Evolutionary conservation across 1,284 basidiomycete species (phyloP).

Genomic region (Xanthoconium separans): DNA sequence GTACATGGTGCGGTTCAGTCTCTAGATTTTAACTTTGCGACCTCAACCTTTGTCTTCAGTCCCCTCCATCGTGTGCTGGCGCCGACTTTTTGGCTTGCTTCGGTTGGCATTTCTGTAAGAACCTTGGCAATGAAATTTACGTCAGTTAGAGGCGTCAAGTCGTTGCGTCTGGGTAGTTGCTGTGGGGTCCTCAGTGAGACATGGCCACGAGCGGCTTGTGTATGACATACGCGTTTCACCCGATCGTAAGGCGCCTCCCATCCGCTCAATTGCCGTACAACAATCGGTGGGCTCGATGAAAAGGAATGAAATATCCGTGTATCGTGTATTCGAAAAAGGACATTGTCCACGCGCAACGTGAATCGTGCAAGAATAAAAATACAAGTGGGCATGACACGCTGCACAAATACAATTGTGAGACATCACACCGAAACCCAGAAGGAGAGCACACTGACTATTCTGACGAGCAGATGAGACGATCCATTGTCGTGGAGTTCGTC

Average conservation of each 20-base stretch:
- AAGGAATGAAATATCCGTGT: constrained; percentile 92
- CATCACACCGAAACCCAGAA: not conserved
- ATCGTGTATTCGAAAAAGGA: constrained; percentile 88
- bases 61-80: constrained; percentile 81
- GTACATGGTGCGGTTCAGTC: constrained; percentile 6
- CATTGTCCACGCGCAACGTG: constrained; percentile 93
- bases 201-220: not conserved
- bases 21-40: constrained; percentile 27
- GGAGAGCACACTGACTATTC: constrained; percentile 65
- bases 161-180: constrained; percentile 78
- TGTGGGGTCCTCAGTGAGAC: constrained; percentile 32
- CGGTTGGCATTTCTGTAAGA: constrained; percentile 63
- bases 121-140: constrained; percentile 82
- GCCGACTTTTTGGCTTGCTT: constrained; percentile 56
- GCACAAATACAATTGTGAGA: constrained; percentile 3
- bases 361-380: constrained; percentile 91
- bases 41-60: constrained; percentile 51
- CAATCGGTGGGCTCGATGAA: constrained; percentile 49
- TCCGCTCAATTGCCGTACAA: constrained; percentile 84
- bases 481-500: constrained; percentile 96
- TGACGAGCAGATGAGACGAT: constrained; percentile 74
- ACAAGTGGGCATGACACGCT: constrained; percentile 98
- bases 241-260: constrained; percentile 88
- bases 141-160: constrained; percentile 89
- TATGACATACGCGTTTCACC: constrained; percentile 71